Base-by-base conservation (phyloP, 2,329 filamentous ascomycete genomes). In the Pseudogymnoascus sp. region DNA sequence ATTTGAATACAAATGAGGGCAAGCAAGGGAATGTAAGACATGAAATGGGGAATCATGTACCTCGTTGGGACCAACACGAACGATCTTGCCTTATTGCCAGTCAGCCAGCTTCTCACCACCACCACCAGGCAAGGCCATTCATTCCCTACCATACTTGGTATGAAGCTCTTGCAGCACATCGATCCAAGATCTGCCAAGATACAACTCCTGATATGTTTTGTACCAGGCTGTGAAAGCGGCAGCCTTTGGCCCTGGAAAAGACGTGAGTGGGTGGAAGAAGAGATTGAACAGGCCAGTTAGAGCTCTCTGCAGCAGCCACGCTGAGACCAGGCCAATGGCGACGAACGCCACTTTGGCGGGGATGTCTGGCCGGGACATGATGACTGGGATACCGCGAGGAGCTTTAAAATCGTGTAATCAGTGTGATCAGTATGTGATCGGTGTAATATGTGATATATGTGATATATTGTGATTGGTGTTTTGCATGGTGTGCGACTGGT, bases 71-170 rank as follows among this genome's bases (percentile, higher is more conserved):
- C 61, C 61, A 8, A 70, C 65, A 6, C 71, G 66, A 53, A 73
- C 65, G n/a, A 72, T 65, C 6, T 68, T 67, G 29, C 71, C 71
- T 70, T 65, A 63, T 19, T 31, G 7, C n/a, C 21, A 35, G 11
- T 16, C n/a, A 29, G 50, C 50, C 10, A 56, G 29, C 29, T 24
- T 56, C 16, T 10, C n/a, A 56, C 29, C n/a, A 56, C 29, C n/a
- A 56, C 10, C 50, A 35, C 50, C 50, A 56, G 26, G n/a, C 29
- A 13, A 38, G 21, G n/a, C 11, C 33, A 13, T 16, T 16, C 21
- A 29, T 50, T 29, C 24, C 68, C 19, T 64, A 74, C 74, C 76
- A 63, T 76, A 76, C 66, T 69, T 65, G 38, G 71, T 67, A 66
- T 78, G 76, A 62, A 77, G 66, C 47, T 69, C 64, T 42, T 70